These are phyloP conservation scores for Leptographium wingfieldii DNA, from an alignment of 2,329 filamentous ascomycete species.

Conservation along the genomic window DNA sequence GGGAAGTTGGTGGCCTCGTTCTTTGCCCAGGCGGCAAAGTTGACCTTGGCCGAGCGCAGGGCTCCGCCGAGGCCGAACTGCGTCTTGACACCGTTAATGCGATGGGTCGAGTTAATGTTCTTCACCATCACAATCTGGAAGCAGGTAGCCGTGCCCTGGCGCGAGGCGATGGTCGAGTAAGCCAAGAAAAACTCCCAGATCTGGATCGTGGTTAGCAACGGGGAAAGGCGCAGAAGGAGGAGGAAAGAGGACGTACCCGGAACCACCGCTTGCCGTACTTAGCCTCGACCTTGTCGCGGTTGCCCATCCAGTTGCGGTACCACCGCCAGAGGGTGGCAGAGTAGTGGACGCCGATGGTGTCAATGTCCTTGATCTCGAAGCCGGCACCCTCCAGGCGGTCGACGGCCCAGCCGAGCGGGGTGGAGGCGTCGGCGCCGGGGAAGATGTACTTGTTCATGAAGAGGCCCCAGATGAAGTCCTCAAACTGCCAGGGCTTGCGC, in stretches of 20 bases:
- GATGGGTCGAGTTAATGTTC: constrained; percentile 80
- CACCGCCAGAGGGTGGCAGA: constrained; percentile 93
- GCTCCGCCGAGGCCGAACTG: constrained; percentile 61
- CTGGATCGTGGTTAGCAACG: constrained; percentile 24
- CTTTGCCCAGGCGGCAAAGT: constrained; percentile 20
- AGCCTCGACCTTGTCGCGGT: constrained; percentile 79
- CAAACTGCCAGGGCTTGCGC: constrained; percentile 91
- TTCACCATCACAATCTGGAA: constrained; percentile 80
- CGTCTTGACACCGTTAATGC: constrained; percentile 57
- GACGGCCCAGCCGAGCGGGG: constrained; percentile 78
- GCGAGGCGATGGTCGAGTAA: constrained; percentile 70
- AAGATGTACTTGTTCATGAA: constrained; percentile 99
- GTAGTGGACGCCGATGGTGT: constrained; percentile 95
- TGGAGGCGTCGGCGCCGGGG: constrained; percentile 91
- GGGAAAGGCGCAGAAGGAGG: neutral
- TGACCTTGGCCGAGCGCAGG: constrained; percentile 23
- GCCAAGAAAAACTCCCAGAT: constrained; percentile 91
- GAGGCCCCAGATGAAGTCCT: constrained; percentile 93
- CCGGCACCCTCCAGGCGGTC: constrained; percentile 75
- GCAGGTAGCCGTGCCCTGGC: constrained; percentile 74
- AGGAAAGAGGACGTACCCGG: constrained; percentile 49
- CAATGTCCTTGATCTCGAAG: constrained; percentile 82
- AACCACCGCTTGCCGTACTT: constrained; percentile 97
- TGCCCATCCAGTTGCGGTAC: constrained; percentile 98
- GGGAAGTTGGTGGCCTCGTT: constrained; percentile 20